phyloP scores from a whole-genome alignment of 306 rosid genomes.

The Parietaria judaica region DNA sequence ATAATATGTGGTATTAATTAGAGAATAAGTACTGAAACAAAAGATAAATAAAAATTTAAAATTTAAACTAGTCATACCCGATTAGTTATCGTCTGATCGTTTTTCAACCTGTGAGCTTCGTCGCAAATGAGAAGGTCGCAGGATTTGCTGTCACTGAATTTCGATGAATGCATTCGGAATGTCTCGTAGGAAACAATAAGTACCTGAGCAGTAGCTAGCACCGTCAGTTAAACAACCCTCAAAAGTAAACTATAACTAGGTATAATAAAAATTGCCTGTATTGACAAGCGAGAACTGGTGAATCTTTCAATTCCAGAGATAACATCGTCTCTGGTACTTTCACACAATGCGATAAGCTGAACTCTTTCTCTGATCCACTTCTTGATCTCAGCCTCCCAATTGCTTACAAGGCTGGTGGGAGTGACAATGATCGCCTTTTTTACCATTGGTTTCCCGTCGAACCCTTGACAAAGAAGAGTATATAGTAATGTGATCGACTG shows the following conservation, averaged over 20 bases:
- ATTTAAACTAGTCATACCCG: constrained; percentile 39
- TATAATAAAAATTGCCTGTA: constrained; percentile 39
- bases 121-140: constrained; percentile 96
- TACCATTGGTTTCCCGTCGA: constrained; percentile 75
- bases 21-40: neutral
- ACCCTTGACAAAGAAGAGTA: constrained; percentile 88
- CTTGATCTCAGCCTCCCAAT: constrained; percentile 92
- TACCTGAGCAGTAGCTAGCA: constrained; percentile 39
- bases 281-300: constrained; percentile 45
- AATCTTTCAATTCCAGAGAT: constrained; percentile 69
- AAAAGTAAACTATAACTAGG: constrained; percentile 3
- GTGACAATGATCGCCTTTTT: constrained; percentile 85
- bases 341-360: constrained; percentile 70
- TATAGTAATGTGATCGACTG: constrained; percentile 87
- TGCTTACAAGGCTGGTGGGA: constrained; percentile 97
- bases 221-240: constrained; percentile 9
- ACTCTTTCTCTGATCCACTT: constrained; percentile 92
- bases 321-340: constrained; percentile 80
- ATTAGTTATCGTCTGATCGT: constrained; percentile 94
- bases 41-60: neutral
- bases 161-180: constrained; percentile 81
- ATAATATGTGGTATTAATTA: constrained; percentile 1
- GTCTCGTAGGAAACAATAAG: constrained; percentile 90
- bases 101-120: constrained; percentile 95
- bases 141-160: constrained; percentile 55